Evolutionary conservation across 1,139 yeast genomes (phyloP).

Genomic region (Suhomyces maxii): DNA sequence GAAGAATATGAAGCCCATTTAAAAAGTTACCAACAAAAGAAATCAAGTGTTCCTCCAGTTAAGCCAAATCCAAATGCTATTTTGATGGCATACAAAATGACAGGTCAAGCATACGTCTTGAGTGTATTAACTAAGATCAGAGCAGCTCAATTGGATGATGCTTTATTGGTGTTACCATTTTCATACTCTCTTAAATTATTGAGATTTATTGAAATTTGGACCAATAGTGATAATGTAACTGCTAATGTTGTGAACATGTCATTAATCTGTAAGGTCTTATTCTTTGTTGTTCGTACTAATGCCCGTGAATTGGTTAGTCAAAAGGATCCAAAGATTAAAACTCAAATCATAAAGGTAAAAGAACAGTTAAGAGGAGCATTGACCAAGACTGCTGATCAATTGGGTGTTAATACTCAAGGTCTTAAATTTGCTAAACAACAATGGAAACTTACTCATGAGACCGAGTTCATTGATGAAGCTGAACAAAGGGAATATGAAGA

Average conservation of each 20-base stretch:
- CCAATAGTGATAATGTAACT: constrained; percentile 46
- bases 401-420: constrained; percentile 90
- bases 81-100: constrained; percentile 64
- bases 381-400: constrained; percentile 49
- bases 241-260: constrained; percentile 53
- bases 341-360: constrained; percentile 60
- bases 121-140: constrained; percentile 67
- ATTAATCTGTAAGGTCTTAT: constrained; percentile 70
- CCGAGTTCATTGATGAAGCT: constrained; percentile 71
- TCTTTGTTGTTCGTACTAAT: constrained; percentile 70
- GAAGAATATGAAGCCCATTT: constrained; percentile 45
- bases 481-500: constrained; percentile 59
- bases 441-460: constrained; percentile 76
- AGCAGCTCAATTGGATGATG: constrained; percentile 89
- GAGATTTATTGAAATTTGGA: constrained; percentile 75
- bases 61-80: constrained; percentile 70
- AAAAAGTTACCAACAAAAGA: constrained; percentile 37
- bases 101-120: constrained; percentile 79
- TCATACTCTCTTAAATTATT: constrained; percentile 74
- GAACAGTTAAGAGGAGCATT: constrained; percentile 56
- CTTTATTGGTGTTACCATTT: constrained; percentile 85
- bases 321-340: constrained; percentile 60
- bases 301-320: constrained; percentile 73
- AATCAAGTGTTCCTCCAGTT: constrained; percentile 46
- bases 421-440: constrained; percentile 69